phyloP scores from a whole-genome alignment of 768 basidiomycete genomes.

The Suillus plorans region DNA sequence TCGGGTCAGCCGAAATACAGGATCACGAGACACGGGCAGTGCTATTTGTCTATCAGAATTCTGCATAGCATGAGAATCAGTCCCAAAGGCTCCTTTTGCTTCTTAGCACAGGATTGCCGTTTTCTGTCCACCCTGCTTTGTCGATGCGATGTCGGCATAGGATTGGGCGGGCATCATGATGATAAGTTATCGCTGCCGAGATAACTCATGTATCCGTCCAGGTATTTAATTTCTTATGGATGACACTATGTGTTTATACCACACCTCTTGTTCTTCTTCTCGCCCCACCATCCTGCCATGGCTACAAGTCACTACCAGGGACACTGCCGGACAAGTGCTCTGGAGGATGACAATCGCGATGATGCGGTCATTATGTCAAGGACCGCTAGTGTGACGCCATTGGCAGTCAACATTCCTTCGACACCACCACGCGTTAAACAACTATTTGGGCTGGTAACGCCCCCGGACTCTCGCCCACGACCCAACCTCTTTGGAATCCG shows the following conservation, averaged over 20 bases:
- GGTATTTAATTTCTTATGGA: not conserved
- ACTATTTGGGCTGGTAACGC: not conserved
- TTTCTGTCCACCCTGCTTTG: not conserved
- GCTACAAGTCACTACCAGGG: not conserved
- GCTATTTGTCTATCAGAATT: not conserved
- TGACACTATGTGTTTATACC: not conserved
- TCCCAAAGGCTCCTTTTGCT: not conserved
- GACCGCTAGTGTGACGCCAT: not conserved
- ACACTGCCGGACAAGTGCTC: not conserved
- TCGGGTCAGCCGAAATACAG: not conserved
- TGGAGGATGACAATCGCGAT: not conserved
- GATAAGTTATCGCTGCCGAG: not conserved
- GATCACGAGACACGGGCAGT: not conserved
- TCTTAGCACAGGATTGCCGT: not conserved
- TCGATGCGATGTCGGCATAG: not conserved
- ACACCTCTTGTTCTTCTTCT: not conserved
- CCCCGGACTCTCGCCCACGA: not conserved
- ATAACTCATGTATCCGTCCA: not conserved
- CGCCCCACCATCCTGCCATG: not conserved
- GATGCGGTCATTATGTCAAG: not conserved
- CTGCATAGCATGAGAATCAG: not conserved
- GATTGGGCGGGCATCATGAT: not conserved
- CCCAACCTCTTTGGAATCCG: not conserved
- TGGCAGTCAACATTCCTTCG: not conserved
- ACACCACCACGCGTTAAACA: not conserved